Evolutionary conservation across 371 early-diverging fungal species (phyloP).

Genomic region (Saksenaea vasiformis): DNA sequence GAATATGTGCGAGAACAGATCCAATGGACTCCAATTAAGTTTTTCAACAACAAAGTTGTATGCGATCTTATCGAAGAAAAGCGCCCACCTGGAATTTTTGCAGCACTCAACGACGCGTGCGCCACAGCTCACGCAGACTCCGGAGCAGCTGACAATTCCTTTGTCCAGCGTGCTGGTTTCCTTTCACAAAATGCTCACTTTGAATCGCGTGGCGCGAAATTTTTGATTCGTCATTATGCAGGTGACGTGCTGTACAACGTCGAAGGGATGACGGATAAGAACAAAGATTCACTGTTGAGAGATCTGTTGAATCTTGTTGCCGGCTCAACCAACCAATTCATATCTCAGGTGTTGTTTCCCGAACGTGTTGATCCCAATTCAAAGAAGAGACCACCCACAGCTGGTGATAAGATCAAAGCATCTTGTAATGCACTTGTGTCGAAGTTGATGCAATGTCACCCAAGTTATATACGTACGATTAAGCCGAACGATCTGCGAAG

Average conservation of each 20-base stretch:
- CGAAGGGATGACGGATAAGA: constrained; percentile 97
- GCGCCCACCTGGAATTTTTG: constrained; percentile 91
- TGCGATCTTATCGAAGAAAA: constrained; percentile 97
- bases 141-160: constrained; percentile 86
- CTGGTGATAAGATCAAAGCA: constrained; percentile 83
- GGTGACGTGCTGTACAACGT: constrained; percentile 93
- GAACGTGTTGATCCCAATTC: constrained; percentile 85
- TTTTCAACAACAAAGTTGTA: constrained; percentile 98
- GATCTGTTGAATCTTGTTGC: constrained; percentile 86
- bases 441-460: constrained; percentile 92
- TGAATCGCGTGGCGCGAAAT: constrained; percentile 73
- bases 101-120: constrained; percentile 94
- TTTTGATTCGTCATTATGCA: constrained; percentile 96
- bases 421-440: constrained; percentile 79
- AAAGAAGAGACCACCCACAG: constrained; percentile 87
- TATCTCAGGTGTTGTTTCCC: constrained; percentile 77
- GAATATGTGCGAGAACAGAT: constrained; percentile 97
- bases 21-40: constrained; percentile 99
- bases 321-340: constrained; percentile 65
- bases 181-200: constrained; percentile 79
- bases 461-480: constrained; percentile 99
- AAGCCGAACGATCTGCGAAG: constrained; percentile 96
- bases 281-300: constrained; percentile 95
- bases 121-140: constrained; percentile 91
- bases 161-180: constrained; percentile 75